Conservation (phyloP, 129 eudicot genomes). For the Flaveria bidentis region DNA sequence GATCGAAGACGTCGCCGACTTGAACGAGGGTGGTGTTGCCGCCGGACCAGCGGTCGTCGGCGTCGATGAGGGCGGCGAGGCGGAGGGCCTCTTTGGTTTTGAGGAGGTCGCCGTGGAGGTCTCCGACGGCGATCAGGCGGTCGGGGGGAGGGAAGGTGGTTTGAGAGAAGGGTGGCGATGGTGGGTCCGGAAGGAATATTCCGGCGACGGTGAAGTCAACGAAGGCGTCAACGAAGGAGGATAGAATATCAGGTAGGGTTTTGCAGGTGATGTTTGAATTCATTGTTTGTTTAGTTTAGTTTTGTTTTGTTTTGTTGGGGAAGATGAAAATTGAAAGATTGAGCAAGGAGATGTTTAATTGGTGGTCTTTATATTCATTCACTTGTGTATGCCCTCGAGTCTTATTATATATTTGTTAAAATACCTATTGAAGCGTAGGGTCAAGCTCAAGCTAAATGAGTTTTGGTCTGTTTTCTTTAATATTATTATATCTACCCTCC, state of each 20-base stretch:
- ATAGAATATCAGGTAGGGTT: conserved; percentile 50
- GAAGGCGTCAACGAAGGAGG: conserved; percentile 83
- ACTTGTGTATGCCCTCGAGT: no score
- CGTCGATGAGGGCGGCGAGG: conserved; percentile 65
- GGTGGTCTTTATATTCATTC: no score
- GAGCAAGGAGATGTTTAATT: no score
- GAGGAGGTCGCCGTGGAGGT: conserved; percentile 75
- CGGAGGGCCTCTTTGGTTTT: conserved; percentile 68
- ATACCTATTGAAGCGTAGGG: no score
- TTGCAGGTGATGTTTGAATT: conserved; percentile 36
- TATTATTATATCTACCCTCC: no score
- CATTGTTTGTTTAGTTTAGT: neutral
- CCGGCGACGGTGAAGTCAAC: conserved; percentile 81
- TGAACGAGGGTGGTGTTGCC: conserved; percentile 75
- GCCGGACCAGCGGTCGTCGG: conserved; percentile 61
- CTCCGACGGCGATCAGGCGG: conserved; percentile 81
- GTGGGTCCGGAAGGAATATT: conserved; percentile 48
- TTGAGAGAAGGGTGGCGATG: conserved; percentile 37
- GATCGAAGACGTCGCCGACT: conserved; percentile 80
- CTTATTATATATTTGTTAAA: no score
- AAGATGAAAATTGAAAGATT: no score
- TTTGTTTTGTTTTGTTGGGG: neutral
- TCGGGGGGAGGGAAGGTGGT: conserved; percentile 47
- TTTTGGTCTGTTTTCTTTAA: no score
- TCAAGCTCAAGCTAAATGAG: no score